These are phyloP conservation scores for Quercus engelmannii DNA, from an alignment of 306 rosid genomes.

Conservation along the genomic window DNA sequence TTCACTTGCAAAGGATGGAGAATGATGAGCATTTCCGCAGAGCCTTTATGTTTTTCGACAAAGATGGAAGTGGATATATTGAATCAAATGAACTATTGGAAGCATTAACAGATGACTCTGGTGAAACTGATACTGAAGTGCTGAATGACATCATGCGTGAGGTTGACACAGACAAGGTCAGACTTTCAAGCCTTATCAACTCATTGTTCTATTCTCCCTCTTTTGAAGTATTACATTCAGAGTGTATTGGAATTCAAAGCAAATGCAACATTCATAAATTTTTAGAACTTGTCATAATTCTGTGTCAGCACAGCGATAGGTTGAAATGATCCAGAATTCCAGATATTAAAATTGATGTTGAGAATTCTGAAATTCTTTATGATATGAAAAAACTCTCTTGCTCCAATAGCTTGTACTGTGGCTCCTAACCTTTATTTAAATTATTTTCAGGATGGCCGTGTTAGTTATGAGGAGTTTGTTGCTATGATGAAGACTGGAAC, in stretches of 20 bases:
- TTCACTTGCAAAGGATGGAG: conserved; percentile 97
- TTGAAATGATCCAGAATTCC: neutral
- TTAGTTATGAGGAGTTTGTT: conserved; percentile 91
- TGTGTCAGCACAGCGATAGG: neutral
- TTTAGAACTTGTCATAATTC: neutral
- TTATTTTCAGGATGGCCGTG: conserved; percentile 67
- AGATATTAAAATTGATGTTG: neutral
- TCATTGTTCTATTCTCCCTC: conserved; percentile 4
- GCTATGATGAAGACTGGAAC: conserved; percentile 99
- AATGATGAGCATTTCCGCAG: conserved; percentile 85
- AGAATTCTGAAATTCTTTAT: neutral
- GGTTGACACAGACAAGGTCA: conserved; percentile 97
- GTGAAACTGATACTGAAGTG: conserved; percentile 69
- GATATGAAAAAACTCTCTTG: neutral
- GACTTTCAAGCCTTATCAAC: conserved; percentile 24
- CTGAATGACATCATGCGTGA: conserved; percentile 89
- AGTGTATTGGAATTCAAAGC: conserved; percentile 3
- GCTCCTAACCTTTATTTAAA: neutral
- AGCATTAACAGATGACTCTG: conserved; percentile 72
- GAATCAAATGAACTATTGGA: conserved; percentile 76
- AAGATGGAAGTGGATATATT: conserved; percentile 84
- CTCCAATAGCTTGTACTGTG: neutral
- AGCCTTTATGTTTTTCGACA: conserved; percentile 88
- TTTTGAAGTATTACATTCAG: neutral
- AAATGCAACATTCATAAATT: conserved; percentile 1